These are phyloP conservation scores for Trifolium repens DNA, from an alignment of 306 rosid genomes.

Conservation along the genomic window DNA sequence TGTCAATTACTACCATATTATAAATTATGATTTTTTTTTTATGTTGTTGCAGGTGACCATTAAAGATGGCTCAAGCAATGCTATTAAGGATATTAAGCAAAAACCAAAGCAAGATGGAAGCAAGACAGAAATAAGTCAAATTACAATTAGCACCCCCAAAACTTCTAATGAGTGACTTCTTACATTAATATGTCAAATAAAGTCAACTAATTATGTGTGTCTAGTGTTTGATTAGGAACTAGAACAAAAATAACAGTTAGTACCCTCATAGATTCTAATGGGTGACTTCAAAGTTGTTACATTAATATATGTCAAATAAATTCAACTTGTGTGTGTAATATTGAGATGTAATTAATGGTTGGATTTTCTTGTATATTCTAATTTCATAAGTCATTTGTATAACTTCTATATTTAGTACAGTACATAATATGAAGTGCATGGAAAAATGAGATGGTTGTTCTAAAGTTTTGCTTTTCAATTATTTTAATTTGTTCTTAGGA, in stretches of 20 bases:
- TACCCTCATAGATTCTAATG: conserved; percentile 23
- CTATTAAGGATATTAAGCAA: conserved; percentile 46
- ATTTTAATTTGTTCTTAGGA: neutral
- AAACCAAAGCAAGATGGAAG: conserved; percentile 47
- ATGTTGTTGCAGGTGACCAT: conserved; percentile 51
- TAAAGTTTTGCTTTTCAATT: conserved; percentile 8
- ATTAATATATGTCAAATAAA: conserved; percentile 34
- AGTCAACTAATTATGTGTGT: conserved; percentile 10
- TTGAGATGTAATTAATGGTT: conserved; percentile 36
- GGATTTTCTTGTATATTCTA: conserved; percentile 44
- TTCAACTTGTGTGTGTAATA: conserved; percentile 8
- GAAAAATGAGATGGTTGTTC: conserved; percentile 39
- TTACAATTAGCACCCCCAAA: conserved; percentile 36
- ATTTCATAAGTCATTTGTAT: conserved; percentile 38
- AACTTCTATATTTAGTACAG: conserved; percentile 22
- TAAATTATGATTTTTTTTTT: conserved; percentile 32
- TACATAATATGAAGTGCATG: conserved; percentile 36
- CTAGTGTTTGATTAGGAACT: conserved; percentile 26
- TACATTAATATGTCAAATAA: conserved; percentile 27
- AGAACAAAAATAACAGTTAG: conserved; percentile 39
- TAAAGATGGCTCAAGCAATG: conserved; percentile 47
- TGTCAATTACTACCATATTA: conserved; percentile 3
- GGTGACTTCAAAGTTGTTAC: conserved; percentile 27
- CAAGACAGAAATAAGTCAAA: conserved; percentile 39
- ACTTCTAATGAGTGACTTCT: conserved; percentile 40